Conservation (phyloP, 1,284 basidiomycete genomes). For the Trametes hirsuta region DNA sequence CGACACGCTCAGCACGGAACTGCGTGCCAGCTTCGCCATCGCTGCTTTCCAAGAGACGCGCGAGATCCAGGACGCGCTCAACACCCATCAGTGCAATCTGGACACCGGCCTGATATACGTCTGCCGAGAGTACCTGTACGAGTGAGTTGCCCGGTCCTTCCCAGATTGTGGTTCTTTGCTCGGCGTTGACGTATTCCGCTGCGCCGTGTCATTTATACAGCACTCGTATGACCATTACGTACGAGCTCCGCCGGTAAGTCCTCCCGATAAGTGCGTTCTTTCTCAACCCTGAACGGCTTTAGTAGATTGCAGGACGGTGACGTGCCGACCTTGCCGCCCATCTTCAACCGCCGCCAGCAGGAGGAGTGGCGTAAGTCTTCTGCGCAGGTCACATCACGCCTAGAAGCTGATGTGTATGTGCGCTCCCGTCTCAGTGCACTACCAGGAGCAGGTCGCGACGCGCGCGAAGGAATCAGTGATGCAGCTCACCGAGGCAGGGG, state of each 20-base stretch:
- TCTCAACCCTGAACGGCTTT: constrained; percentile 25
- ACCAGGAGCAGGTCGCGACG: constrained; percentile 63
- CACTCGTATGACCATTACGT: constrained; percentile 67
- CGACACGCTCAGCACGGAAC: constrained; percentile 46
- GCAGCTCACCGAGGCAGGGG: constrained; percentile 48
- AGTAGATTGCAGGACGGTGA: constrained; percentile 41
- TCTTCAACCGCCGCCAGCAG: constrained; percentile 67
- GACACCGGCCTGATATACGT: constrained; percentile 69
- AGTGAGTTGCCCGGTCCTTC: constrained; percentile 50
- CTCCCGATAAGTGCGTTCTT: constrained; percentile 16
- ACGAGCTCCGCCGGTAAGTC: constrained; percentile 65
- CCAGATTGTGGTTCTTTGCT: constrained; percentile 1
- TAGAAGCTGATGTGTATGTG: not conserved
- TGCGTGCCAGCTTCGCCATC: constrained; percentile 60
- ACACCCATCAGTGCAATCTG: constrained; percentile 67
- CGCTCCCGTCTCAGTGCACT: constrained; percentile 48
- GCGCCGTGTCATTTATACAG: constrained; percentile 39
- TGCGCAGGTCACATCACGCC: not conserved
- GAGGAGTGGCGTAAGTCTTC: constrained; percentile 70
- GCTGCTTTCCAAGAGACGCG: constrained; percentile 65
- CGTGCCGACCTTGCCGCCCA: constrained; percentile 35
- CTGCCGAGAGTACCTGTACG: constrained; percentile 72
- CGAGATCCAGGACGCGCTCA: constrained; percentile 64
- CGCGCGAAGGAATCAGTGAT: constrained; percentile 55
- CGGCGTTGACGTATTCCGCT: constrained; percentile 13